Evolutionary conservation across 2,329 filamentous ascomycete species (phyloP), one percentile per base, ranked within the genome.

Genomic region (Trichophyton simii): DNA sequence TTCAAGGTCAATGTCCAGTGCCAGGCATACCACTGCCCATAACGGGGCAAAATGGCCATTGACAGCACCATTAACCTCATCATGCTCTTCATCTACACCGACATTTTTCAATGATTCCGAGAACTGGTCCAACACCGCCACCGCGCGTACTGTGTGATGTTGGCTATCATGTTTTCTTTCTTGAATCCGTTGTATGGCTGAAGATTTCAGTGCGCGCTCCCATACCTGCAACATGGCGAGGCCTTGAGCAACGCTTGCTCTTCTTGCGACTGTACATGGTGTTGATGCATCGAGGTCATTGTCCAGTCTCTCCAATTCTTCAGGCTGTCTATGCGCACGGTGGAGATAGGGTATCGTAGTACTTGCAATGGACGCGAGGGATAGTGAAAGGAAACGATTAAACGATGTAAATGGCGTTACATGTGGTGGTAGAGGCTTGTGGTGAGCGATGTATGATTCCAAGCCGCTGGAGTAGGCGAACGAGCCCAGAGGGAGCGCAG

Each of bases 391-490:
- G 68, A 86, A 86, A 50, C 71, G 75, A 63, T 80, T 73, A 71
- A 85, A 85, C 2, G 77, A 76, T 15, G 70, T 65, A 13, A 71
- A 67, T 3, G 70, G 69, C 18, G 71, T 71, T 41, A 69, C 62
- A 18, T 66, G 63, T 2, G 66, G 66, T 20, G 73, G 70, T n/a
- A 72, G 67, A 20, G 70, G 67, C 62, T 78, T 78, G 64, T 77
- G 72, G 69, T 86, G 83, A 2, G 81, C 82, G 59, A 86, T 79
- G 68, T 82, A 86, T 20, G 83, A 86, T 70, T 86, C 83, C 18
- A 86, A 74, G 3, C 83, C 83, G 68, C 78, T 83, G 70, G 81
- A 84, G 74, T 85, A 86, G 65, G 83, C 83, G 69, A 86, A 86
- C 0, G 83, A 85, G 54, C 83, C 83, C 1, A 86, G 73, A 0